Conservation (phyloP, 1,284 basidiomycete genomes). For the Sanghuangporus baumii region DNA sequence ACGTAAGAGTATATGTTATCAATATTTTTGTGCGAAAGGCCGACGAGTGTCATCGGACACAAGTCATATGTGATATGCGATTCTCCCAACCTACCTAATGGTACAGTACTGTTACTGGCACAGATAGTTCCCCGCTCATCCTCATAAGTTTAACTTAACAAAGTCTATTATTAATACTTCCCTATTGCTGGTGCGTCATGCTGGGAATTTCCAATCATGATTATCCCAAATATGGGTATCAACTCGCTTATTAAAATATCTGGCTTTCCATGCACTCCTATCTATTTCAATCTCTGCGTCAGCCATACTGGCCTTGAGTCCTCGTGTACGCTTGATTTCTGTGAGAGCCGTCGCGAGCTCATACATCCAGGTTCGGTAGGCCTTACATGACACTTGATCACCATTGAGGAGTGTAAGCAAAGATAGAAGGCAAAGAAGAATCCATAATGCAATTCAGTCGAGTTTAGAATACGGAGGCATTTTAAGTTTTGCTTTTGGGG, state of each 20-base stretch:
- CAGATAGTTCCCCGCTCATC: neutral
- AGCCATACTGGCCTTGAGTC: neutral
- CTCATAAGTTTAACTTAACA: neutral
- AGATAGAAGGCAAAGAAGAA: neutral
- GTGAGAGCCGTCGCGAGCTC: neutral
- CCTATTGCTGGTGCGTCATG: neutral
- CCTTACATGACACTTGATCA: neutral
- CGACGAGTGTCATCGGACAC: too few relatives aligned
- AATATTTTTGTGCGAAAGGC: neutral
- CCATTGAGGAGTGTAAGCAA: neutral
- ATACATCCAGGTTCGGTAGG: neutral
- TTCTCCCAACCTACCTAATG: neutral
- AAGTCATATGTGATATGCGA: neutral
- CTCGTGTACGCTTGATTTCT: neutral
- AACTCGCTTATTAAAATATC: constrained; percentile 11
- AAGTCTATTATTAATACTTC: neutral
- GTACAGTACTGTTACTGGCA: neutral
- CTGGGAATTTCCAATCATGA: neutral
- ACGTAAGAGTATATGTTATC: neutral
- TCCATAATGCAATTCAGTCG: neutral
- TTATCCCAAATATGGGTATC: neutral
- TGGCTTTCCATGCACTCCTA: neutral
- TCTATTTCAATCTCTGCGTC: neutral
- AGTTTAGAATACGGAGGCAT: neutral
- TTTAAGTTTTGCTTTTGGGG: constrained; percentile 7